A percentile compares a stretch with the other conserved stretches of the same genome.
phyloP scores from a whole-genome alignment of 495 filamentous ascomycete genomes.

The Entonaema liquescens region DNA sequence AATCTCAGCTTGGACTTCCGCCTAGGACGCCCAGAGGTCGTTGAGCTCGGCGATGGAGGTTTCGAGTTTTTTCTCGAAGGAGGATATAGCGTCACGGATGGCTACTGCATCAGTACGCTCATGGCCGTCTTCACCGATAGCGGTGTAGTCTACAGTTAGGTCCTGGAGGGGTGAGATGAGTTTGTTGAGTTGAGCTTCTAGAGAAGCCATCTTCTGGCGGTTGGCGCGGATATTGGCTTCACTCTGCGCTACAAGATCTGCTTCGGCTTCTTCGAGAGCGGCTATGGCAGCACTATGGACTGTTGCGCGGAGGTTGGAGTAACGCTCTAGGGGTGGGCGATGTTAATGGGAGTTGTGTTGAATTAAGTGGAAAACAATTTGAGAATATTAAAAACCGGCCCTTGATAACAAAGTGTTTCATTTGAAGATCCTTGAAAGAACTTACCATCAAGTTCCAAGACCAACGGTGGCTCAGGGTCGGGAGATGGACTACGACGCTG shows the following conservation, averaged over 20 bases:
- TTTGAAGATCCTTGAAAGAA: not conserved
- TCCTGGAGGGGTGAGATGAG: slow-evolving; percentile 12
- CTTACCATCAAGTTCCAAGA: slow-evolving; percentile 31
- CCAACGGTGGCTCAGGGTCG: slow-evolving; percentile 24
- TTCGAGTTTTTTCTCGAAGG: slow-evolving; percentile 16
- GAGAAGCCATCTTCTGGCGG: slow-evolving; percentile 1
- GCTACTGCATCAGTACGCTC: slow-evolving; percentile 22
- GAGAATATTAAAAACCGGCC: not conserved
- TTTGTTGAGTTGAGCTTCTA: slow-evolving; percentile 10
- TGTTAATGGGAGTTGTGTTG: slow-evolving; percentile 1
- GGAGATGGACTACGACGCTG: slow-evolving; percentile 27
- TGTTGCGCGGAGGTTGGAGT: slow-evolving; percentile 21
- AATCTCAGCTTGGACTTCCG: slow-evolving; percentile 26
- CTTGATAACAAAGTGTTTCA: not conserved
- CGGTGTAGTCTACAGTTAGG: slow-evolving; percentile 30
- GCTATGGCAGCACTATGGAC: slow-evolving; percentile 21
- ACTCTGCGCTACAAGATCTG: not conserved
- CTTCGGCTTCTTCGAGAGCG: slow-evolving; percentile 16
- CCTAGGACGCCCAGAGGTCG: slow-evolving; percentile 36
- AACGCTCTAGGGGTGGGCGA: slow-evolving; percentile 15
- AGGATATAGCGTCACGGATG: slow-evolving; percentile 22
- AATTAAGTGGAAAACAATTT: not conserved
- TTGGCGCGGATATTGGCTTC: slow-evolving; percentile 12
- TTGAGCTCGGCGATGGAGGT: slow-evolving; percentile 19
- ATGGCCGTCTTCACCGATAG: slow-evolving; percentile 18